These are phyloP conservation scores for Ricinus communis DNA, from an alignment of 345 rosid genomes.

Conservation along the genomic window DNA sequence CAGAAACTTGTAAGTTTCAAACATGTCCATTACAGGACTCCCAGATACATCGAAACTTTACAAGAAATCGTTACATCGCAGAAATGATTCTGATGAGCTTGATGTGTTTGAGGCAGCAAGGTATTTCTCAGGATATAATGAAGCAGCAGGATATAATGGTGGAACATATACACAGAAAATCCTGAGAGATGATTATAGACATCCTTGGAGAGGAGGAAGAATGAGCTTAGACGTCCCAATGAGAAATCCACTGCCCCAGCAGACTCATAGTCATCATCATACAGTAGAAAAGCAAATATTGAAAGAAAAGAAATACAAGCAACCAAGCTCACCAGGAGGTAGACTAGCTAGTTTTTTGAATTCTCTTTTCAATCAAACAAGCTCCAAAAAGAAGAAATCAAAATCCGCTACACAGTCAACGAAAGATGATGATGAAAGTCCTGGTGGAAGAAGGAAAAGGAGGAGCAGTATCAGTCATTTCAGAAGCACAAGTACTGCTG, in stretches of 20 bases:
- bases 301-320: slow-evolving; percentile 67
- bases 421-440: slow-evolving; percentile 67
- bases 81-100: slow-evolving; percentile 74
- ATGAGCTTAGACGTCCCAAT: slow-evolving; percentile 65
- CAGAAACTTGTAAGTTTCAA: slow-evolving; percentile 17
- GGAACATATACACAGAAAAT: slow-evolving; percentile 38
- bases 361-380: slow-evolving; percentile 75
- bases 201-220: slow-evolving; percentile 52
- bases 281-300: slow-evolving; percentile 37
- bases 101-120: slow-evolving; percentile 88
- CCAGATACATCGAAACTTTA: slow-evolving; percentile 45
- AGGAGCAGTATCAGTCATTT: slow-evolving; percentile 93
- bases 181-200: slow-evolving; percentile 43
- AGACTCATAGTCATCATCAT: slow-evolving; percentile 18
- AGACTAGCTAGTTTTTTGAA: slow-evolving; percentile 85
- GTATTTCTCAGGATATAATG: slow-evolving; percentile 55
- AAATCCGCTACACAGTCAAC: slow-evolving; percentile 45
- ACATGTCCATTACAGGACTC: slow-evolving; percentile 62
- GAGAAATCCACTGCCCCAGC: slow-evolving; percentile 38
- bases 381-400: slow-evolving; percentile 68
- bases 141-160: slow-evolving; percentile 11
- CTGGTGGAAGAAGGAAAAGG: slow-evolving; percentile 68
- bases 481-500: slow-evolving; percentile 53
- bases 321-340: slow-evolving; percentile 92
- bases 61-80: slow-evolving; percentile 49